Evolutionary conservation across 805 yeast genomes (phyloP).

Genomic region (Saccharomycopsis sp.): DNA sequence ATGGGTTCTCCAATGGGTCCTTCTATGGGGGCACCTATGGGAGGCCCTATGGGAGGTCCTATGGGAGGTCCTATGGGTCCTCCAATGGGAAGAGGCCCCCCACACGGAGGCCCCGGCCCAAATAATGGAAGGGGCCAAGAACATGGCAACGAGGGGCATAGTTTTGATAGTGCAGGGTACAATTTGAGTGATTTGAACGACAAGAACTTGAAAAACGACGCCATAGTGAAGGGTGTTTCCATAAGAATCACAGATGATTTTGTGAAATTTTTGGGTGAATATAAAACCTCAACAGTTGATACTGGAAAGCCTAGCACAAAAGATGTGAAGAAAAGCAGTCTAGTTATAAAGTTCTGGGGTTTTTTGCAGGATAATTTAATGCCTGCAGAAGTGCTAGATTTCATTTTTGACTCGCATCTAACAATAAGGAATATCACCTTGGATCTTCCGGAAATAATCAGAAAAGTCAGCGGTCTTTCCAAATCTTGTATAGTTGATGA

Average conservation of each 20-base stretch:
- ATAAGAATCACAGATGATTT: background rate
- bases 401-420: background rate
- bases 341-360: background rate
- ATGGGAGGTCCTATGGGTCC: conserved; percentile 4
- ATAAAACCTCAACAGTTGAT: background rate
- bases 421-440: background rate
- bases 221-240: background rate
- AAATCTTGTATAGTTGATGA: background rate
- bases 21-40: conserved; percentile 2
- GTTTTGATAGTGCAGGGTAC: background rate
- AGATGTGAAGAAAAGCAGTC: background rate
- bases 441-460: background rate
- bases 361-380: background rate
- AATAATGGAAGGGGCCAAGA: background rate
- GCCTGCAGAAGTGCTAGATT: background rate
- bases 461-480: background rate
- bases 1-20: conserved; percentile 2
- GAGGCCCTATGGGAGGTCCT: background rate
- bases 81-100: background rate
- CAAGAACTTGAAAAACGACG: background rate
- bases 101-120: background rate
- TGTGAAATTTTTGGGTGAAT: background rate
- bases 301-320: background rate
- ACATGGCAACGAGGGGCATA: background rate
- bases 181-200: conserved; percentile 1